Evolutionary conservation across 306 rosid genomes (phyloP).

Genomic region (Cucurbita moschata): DNA sequence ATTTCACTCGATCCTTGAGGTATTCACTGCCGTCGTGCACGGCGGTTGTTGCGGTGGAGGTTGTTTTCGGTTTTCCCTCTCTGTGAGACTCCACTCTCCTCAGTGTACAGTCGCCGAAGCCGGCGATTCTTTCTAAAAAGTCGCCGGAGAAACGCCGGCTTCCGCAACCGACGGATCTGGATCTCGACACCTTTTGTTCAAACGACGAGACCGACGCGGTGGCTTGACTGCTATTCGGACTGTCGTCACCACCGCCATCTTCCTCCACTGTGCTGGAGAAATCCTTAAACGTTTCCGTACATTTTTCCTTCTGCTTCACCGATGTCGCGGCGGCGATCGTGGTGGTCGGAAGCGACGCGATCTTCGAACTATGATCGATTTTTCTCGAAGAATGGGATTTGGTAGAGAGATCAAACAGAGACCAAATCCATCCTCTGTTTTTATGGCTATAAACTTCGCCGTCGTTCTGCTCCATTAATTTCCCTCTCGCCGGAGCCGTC

Average conservation of each 20-base stretch:
- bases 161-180: slow-evolving; percentile 98
- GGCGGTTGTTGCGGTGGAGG: background rate
- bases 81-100: slow-evolving; percentile 88
- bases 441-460: slow-evolving; percentile 32
- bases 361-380: slow-evolving; percentile 10
- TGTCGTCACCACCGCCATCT: slow-evolving; percentile 19
- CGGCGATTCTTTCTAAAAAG: slow-evolving; percentile 88
- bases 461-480: background rate
- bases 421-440: slow-evolving; percentile 60
- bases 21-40: slow-evolving; percentile 9
- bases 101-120: slow-evolving; percentile 88
- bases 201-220: slow-evolving; percentile 48
- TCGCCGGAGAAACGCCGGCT: slow-evolving; percentile 94
- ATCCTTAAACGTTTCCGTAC: background rate
- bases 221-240: slow-evolving; percentile 14
- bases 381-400: slow-evolving; percentile 7
- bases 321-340: background rate
- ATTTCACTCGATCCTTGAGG: slow-evolving; percentile 65
- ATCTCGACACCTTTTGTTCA: slow-evolving; percentile 85
- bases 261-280: slow-evolving; percentile 5
- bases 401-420: slow-evolving; percentile 57
- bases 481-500: slow-evolving; percentile 33
- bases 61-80: slow-evolving; percentile 41
- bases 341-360: background rate
- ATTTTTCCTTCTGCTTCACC: background rate